These are phyloP conservation scores for Capsella rubella DNA, from an alignment of 441 rosid species.

Conservation along the genomic window DNA sequence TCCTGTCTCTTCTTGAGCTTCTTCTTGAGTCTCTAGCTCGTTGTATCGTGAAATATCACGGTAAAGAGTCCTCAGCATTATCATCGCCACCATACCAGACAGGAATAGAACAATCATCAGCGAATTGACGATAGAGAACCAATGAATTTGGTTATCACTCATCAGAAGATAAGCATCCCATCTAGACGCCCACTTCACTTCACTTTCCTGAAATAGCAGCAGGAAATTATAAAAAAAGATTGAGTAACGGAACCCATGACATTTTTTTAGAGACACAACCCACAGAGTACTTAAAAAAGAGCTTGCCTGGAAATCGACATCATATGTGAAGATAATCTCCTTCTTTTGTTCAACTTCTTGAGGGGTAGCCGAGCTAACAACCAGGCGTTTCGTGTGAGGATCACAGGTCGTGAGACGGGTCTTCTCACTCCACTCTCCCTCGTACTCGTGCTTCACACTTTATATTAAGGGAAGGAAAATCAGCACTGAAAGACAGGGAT, in stretches of 20 bases:
- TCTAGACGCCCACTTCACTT: constrained; percentile 98
- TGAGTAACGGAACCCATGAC: constrained; percentile 12
- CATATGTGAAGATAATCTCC: constrained; percentile 78
- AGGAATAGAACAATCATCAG: constrained; percentile 94
- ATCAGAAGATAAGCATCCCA: constrained; percentile 96
- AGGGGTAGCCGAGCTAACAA: constrained; percentile 71
- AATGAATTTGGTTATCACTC: constrained; percentile 93
- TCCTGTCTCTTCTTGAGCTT: constrained; percentile 95
- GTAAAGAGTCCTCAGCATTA: constrained; percentile 89
- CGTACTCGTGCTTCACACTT: constrained; percentile 77
- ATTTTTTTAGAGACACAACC: background rate
- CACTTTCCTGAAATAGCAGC: constrained; percentile 69
- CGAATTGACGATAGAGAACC: constrained; percentile 92
- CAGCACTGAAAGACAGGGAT: constrained; percentile 2
- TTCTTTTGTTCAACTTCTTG: constrained; percentile 73
- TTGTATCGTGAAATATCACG: constrained; percentile 93
- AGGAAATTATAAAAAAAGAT: constrained; percentile 5
- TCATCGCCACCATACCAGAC: constrained; percentile 96
- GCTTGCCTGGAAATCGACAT: constrained; percentile 75
- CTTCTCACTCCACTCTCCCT: constrained; percentile 61
- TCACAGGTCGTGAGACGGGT: constrained; percentile 73
- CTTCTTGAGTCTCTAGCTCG: constrained; percentile 93
- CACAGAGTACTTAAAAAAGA: background rate
- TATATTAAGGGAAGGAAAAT: constrained; percentile 27
- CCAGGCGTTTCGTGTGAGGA: constrained; percentile 69